Evolutionary conservation across 805 yeast species (phyloP).

Genomic region (Cyberlindnera xylosilytica): DNA sequence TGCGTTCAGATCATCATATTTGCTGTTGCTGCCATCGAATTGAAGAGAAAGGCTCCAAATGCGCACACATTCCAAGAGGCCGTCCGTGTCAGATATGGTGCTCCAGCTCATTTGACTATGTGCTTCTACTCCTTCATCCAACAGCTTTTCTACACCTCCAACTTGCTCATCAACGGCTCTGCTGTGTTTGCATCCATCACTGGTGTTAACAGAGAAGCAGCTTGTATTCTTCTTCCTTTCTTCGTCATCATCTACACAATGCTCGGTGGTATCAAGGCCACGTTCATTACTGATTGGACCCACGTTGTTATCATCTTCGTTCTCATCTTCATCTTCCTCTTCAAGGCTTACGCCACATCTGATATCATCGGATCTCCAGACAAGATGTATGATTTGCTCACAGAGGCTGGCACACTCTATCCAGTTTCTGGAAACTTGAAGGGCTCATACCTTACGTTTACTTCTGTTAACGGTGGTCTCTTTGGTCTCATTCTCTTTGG

Average conservation of each 20-base stretch:
- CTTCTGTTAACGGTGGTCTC: conserved; percentile 1
- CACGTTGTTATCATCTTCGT: conserved; percentile 1
- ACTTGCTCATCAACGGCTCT: conserved; percentile 40
- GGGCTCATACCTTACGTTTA: background rate
- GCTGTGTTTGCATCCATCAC: conserved; percentile 36
- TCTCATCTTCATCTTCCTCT: background rate
- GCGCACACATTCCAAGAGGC: conserved; percentile 38
- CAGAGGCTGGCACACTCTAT: background rate
- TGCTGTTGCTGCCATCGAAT: conserved; percentile 33
- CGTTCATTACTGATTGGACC: background rate
- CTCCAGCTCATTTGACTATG: conserved; percentile 31
- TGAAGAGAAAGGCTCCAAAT: conserved; percentile 37
- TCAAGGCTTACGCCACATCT: background rate
- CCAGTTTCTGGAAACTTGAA: conserved; percentile 1
- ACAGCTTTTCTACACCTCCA: conserved; percentile 34
- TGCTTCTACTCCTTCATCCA: conserved; percentile 34
- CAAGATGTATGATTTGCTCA: background rate
- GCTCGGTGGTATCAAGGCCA: conserved; percentile 1
- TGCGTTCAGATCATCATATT: conserved; percentile 36
- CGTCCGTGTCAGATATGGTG: conserved; percentile 34
- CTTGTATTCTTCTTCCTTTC: conserved; percentile 38
- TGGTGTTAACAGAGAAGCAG: conserved; percentile 43
- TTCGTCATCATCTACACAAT: conserved; percentile 1
- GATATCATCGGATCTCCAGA: background rate
- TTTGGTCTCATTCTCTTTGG: background rate